These are phyloP conservation scores for Alternaria hordeiaustralica DNA, from an alignment of 2,329 filamentous ascomycete genomes.

Conservation along the genomic window DNA sequence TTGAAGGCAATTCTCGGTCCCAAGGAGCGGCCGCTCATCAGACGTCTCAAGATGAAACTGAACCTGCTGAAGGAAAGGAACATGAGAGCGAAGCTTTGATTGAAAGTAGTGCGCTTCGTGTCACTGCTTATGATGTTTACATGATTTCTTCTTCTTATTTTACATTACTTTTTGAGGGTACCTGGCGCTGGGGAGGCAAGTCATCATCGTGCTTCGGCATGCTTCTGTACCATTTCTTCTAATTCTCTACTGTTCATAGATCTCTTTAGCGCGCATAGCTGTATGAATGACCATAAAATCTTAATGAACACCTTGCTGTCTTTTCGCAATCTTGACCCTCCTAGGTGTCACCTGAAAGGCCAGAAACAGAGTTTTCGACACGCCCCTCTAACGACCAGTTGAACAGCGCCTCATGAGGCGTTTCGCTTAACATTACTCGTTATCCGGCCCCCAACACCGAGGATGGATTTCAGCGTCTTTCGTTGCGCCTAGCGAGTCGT, in stretches of 20 bases:
- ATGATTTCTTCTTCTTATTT: not conserved
- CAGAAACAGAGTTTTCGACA: not conserved
- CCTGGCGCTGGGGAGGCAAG: constrained; percentile 14
- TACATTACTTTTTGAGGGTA: not conserved
- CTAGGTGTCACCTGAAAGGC: too few species aligned
- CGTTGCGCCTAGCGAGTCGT: not conserved
- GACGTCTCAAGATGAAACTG: constrained; percentile 19
- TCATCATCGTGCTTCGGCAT: constrained; percentile 3
- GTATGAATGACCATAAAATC: not conserved
- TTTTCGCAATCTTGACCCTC: not conserved
- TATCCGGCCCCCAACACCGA: not conserved
- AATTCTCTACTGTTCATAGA: not conserved
- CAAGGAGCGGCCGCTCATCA: constrained; percentile 21
- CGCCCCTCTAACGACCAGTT: too few species aligned
- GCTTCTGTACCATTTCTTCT: not conserved
- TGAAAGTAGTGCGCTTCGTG: not conserved
- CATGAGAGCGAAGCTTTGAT: not conserved
- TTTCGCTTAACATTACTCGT: not conserved
- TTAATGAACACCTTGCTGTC: not conserved
- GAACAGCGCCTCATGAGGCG: not conserved
- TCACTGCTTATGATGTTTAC: not conserved
- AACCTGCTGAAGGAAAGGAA: not conserved
- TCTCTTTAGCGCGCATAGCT: not conserved
- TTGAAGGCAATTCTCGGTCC: constrained; percentile 25
- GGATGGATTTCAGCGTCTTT: not conserved